A percentile compares a stretch with the other conserved stretches of the same genome.
phyloP scores from a whole-genome alignment of 345 rosid genomes.

The Salix koriyanagi region DNA sequence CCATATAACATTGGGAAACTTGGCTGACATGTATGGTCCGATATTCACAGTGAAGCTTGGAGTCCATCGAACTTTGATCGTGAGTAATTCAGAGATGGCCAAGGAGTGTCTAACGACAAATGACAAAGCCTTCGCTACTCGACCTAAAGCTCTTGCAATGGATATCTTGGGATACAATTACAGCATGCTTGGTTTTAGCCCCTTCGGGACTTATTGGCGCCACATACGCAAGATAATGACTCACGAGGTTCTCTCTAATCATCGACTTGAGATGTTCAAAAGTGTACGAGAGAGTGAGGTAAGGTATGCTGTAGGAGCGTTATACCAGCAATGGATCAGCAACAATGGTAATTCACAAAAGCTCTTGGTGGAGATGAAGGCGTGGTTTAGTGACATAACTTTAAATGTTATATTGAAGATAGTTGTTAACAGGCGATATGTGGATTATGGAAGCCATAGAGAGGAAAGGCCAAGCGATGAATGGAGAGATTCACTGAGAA shows the following conservation, averaged over 20 bases:
- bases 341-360: background rate
- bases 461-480: background rate
- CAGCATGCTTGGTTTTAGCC: conserved; percentile 1
- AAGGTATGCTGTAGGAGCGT: background rate
- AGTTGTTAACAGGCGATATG: conserved; percentile 25
- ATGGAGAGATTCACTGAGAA: conserved; percentile 12
- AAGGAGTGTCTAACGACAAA: conserved; percentile 7
- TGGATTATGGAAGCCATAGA: background rate
- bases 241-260: conserved; percentile 16
- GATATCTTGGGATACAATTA: conserved; percentile 9
- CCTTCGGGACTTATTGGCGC: conserved; percentile 19
- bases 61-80: background rate
- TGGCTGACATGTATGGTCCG: conserved; percentile 15
- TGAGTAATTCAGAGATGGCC: background rate
- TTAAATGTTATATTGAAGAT: conserved; percentile 26
- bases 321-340: background rate
- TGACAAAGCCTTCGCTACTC: conserved; percentile 6
- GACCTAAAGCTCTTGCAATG: background rate
- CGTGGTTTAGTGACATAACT: conserved; percentile 29
- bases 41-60: conserved; percentile 15
- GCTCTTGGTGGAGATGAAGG: conserved; percentile 27
- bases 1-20: background rate
- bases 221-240: conserved; percentile 16
- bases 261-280: conserved; percentile 14
- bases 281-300: conserved; percentile 8